A percentile compares a stretch with the other conserved stretches of the same genome.
Evolutionary conservation across 768 basidiomycete genomes (phyloP).

Genomic region (Jaapia argillacea): DNA sequence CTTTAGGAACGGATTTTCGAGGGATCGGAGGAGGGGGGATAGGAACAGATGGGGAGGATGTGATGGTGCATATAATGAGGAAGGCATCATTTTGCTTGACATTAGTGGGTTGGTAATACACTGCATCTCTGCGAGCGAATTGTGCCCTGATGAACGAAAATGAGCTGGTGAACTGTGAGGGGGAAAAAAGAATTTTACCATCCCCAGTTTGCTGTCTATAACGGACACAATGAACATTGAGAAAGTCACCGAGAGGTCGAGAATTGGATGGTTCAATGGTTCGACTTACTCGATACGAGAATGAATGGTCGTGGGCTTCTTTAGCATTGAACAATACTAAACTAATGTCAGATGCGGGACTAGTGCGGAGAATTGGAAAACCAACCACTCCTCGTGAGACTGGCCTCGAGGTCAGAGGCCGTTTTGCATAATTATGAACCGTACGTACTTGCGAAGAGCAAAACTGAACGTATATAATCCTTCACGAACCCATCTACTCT

Average conservation of each 20-base stretch:
- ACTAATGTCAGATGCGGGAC: too few species aligned
- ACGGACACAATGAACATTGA: too few species aligned
- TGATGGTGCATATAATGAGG: slow-evolving; percentile 70
- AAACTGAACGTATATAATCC: slow-evolving; percentile 83
- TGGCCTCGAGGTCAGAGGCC: too few species aligned
- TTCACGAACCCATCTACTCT: slow-evolving; percentile 67
- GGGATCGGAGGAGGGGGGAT: slow-evolving; percentile 31
- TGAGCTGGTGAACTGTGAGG: background rate
- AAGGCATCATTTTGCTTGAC: slow-evolving; percentile 58
- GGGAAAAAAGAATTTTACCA: slow-evolving; percentile 36
- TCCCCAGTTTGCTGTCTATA: slow-evolving; percentile 61
- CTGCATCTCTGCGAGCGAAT: slow-evolving; percentile 64
- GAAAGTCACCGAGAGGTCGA: background rate
- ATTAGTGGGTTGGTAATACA: slow-evolving; percentile 46
- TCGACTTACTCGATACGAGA: slow-evolving; percentile 51
- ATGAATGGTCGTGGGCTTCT: slow-evolving; percentile 76
- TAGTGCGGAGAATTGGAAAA: too few species aligned
- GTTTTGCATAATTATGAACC: background rate
- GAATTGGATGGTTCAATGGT: background rate
- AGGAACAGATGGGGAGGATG: slow-evolving; percentile 50
- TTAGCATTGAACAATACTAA: slow-evolving; percentile 49
- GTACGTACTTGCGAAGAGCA: slow-evolving; percentile 57
- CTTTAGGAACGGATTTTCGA: slow-evolving; percentile 51
- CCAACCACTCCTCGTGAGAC: too few species aligned
- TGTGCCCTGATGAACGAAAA: slow-evolving; percentile 44